These are phyloP conservation scores for Oxyria digyna DNA, from an alignment of 148 eudicot genomes.

Conservation along the genomic window DNA sequence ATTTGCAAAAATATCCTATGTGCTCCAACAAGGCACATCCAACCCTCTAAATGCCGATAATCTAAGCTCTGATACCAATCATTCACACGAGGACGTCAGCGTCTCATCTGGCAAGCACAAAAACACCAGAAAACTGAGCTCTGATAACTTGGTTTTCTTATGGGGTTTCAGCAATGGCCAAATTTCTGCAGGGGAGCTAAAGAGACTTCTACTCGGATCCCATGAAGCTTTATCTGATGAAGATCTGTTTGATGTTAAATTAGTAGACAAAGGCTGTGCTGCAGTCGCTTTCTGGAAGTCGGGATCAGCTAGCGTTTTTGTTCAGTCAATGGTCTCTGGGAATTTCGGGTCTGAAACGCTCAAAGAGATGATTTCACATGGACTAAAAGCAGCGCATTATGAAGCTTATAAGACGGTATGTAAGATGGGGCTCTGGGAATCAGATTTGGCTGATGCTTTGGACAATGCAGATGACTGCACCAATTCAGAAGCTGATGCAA, in stretches of 20 bases:
- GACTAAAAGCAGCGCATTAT: slow-evolving; percentile 49
- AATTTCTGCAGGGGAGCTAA: slow-evolving; percentile 34
- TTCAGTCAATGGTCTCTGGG: slow-evolving; percentile 45
- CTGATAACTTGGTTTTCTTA: slow-evolving; percentile 53
- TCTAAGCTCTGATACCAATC: slow-evolving; percentile 15
- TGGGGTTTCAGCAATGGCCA: slow-evolving; percentile 69
- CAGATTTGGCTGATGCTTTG: slow-evolving; percentile 56
- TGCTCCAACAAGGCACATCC: slow-evolving; percentile 26
- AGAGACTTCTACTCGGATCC: slow-evolving; percentile 30
- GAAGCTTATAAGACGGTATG: slow-evolving; percentile 46
- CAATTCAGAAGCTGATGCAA: slow-evolving; percentile 13
- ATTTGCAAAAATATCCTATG: slow-evolving; percentile 59
- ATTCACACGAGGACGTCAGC: slow-evolving; percentile 23
- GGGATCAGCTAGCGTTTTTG: slow-evolving; percentile 37
- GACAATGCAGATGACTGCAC: slow-evolving; percentile 36
- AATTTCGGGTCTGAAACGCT: slow-evolving; percentile 23
- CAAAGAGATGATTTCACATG: slow-evolving; percentile 45
- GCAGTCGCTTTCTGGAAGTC: slow-evolving; percentile 50
- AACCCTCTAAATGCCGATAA: slow-evolving; percentile 7
- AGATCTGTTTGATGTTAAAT: slow-evolving; percentile 38
- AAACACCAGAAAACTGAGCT: slow-evolving; percentile 37
- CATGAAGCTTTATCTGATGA: slow-evolving; percentile 48
- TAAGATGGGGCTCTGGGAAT: slow-evolving; percentile 41
- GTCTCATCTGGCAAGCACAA: slow-evolving; percentile 32
- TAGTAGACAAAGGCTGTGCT: slow-evolving; percentile 69